phyloP scores from a whole-genome alignment of 176 grass and related monocot genomes.

The Triticum timopheevii region DNA sequence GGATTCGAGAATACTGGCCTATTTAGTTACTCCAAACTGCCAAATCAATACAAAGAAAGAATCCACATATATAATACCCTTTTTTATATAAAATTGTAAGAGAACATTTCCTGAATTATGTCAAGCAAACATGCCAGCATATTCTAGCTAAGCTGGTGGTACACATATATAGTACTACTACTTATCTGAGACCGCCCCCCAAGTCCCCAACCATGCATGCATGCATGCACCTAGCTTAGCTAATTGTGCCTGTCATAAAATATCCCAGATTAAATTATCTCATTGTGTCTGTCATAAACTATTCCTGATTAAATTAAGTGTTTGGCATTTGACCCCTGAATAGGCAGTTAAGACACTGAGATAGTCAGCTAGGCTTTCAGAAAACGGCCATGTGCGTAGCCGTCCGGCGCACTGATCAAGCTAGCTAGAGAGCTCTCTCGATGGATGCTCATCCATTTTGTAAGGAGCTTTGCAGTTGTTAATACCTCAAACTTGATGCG shows the following conservation, averaged over 20 bases:
- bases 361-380: slow-evolving; percentile 31
- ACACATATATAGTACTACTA: neutral
- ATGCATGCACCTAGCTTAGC: neutral
- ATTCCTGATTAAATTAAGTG: neutral
- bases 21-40: neutral
- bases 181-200: neutral
- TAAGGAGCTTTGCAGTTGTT: neutral
- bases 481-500: neutral
- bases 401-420: neutral
- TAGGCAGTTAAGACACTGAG: neutral
- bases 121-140: slow-evolving; percentile 17
- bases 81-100: neutral
- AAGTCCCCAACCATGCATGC: neutral
- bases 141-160: neutral
- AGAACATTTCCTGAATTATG: neutral
- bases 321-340: neutral
- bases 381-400: slow-evolving; percentile 35
- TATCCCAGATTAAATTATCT: neutral
- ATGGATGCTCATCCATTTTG: slow-evolving; percentile 9
- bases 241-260: neutral
- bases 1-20: neutral
- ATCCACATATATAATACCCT: neutral
- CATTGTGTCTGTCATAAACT: neutral
- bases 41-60: neutral
- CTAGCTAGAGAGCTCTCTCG: neutral